Evolutionary conservation across 2,329 filamentous ascomycete species (phyloP), one percentile per base, ranked within the genome.

Genomic region (Diaporthe australafricana): DNA sequence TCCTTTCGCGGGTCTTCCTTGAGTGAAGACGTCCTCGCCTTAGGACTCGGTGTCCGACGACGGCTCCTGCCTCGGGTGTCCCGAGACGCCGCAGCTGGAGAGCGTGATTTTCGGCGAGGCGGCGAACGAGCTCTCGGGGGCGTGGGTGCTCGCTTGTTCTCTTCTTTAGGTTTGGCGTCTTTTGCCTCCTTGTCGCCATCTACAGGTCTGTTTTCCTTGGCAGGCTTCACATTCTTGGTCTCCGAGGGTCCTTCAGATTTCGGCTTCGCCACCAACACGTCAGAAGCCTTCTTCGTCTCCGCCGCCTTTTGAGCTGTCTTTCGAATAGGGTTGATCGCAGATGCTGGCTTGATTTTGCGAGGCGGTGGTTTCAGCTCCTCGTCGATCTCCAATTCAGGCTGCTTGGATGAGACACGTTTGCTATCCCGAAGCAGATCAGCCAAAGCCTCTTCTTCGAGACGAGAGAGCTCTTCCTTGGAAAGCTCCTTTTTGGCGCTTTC

Each of bases 361-460:
- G 88, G 89, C 1, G 89, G 89, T 3, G 89, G 89, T 2, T 84
- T 86, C 32, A 91, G 80, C 17, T 86, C 84, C 63, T 87, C 83
- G 72, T 90, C 89, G 48, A 90, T 81, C 74, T 91, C 89, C 56
- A 89, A 77, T 75, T 90, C 89, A 9, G 85, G 86, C 69, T 86
- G 84, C 72, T 87, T 86, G 3, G 83, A 80, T 4, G 83, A 79
- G 32, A 83, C 81, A 53, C 85, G 85, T 68, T 85, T 88, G 79
- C 88, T 90, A 76, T 90, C 89, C n/a, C 89, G 84, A 16, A 91
- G 79, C 17, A 91, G 83, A 72, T 91, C 87, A 25, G 86, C 87
- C 72, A 91, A 80, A 1, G 89, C 89, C 75, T 90, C 87, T 75
- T 87, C 85, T 75, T 91, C 89, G 9, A 91, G 83, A 22, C 85